Percentiles rank a stretch among this genome's conserved stretches.
These are phyloP conservation scores for Ligustrum vulgare DNA, from an alignment of 257 asterid genomes.

Conservation along the genomic window DNA sequence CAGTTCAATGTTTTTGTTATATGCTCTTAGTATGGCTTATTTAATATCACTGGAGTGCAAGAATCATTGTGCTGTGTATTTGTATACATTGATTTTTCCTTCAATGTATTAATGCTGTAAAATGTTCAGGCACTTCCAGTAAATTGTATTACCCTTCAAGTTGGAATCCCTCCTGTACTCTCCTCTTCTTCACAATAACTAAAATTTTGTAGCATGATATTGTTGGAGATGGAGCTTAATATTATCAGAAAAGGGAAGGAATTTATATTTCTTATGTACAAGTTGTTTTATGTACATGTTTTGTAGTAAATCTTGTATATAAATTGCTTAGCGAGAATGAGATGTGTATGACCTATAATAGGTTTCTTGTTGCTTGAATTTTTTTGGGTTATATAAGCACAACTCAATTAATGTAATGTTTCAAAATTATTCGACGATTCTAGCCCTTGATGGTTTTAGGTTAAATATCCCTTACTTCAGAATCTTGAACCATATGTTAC, in stretches of 20 bases:
- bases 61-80: background rate
- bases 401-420: no score
- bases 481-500: background rate
- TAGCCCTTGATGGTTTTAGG: no score
- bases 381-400: background rate
- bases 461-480: no score
- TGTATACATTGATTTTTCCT: background rate
- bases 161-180: background rate
- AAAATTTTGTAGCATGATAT: background rate
- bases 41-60: background rate
- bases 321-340: background rate
- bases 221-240: background rate
- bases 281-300: no score
- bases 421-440: background rate
- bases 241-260: background rate
- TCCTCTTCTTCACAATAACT: background rate
- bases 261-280: no score
- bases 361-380: background rate
- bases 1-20: background rate
- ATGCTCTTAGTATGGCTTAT: background rate
- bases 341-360: background rate
- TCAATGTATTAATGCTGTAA: background rate
- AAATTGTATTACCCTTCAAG: background rate
- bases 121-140: background rate
- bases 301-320: background rate